A percentile compares a stretch with the other conserved stretches of the same genome.
Conservation (phyloP, 306 rosid genomes). For the Cyclanthera cordifolia region DNA sequence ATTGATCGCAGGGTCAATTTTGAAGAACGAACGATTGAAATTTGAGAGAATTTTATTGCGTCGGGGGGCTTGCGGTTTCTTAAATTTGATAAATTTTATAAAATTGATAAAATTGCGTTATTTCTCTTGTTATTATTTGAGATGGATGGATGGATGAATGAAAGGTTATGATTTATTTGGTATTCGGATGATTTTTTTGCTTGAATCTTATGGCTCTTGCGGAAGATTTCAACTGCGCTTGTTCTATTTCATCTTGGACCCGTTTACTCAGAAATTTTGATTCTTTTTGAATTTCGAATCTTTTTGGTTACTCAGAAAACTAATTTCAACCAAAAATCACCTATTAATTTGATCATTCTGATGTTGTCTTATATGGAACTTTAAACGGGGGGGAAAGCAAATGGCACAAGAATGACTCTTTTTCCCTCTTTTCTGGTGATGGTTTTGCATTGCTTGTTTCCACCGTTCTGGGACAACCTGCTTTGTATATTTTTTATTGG, state of each 20-base stretch:
- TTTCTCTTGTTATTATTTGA: not conserved
- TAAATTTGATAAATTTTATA: not conserved
- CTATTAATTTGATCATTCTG: not conserved
- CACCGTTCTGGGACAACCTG: not conserved
- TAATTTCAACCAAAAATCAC: not conserved
- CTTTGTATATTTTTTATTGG: not conserved
- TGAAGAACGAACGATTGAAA: not conserved
- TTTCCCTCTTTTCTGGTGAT: not conserved
- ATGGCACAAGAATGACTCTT: too few species aligned
- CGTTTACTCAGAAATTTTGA: too few species aligned
- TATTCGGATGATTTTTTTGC: not conserved
- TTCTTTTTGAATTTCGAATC: not conserved
- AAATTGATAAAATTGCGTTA: not conserved
- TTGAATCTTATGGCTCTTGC: not conserved
- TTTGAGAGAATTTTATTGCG: not conserved
- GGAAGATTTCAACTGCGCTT: not conserved
- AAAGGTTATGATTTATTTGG: not conserved
- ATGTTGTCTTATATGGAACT: not conserved
- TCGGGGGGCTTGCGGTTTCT: not conserved
- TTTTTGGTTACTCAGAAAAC: not conserved
- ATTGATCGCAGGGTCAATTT: not conserved
- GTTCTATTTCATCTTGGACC: constrained; percentile 1
- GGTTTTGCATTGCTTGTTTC: not conserved
- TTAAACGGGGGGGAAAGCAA: not conserved
- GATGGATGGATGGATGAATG: not conserved